Conservation (phyloP, 352 stramenopile genomes). For the Pythium aphanidermatum region DNA sequence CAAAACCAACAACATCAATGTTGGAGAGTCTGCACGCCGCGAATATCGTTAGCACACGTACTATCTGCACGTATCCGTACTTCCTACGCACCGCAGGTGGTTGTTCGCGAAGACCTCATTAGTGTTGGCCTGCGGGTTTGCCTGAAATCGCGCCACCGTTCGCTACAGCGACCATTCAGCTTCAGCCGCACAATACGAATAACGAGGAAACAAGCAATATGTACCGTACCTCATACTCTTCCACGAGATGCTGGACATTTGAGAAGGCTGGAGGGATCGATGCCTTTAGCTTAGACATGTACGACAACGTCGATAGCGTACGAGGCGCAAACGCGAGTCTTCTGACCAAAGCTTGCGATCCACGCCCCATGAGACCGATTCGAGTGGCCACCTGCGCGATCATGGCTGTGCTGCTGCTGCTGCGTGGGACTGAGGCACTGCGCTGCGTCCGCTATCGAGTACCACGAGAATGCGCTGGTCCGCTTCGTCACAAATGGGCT, state of each 20-base stretch:
- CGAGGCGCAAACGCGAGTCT: not conserved
- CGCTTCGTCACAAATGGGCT: no score
- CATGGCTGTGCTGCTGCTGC: no score
- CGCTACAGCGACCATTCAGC: slow-evolving; percentile 17
- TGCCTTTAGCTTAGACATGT: slow-evolving; percentile 42
- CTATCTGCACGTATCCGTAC: not conserved
- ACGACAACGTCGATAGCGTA: slow-evolving; percentile 30
- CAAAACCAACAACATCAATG: slow-evolving; percentile 71
- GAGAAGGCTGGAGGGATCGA: slow-evolving; percentile 36
- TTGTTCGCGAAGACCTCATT: slow-evolving; percentile 77
- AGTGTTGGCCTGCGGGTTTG: slow-evolving; percentile 29
- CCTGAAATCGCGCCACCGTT: slow-evolving; percentile 33
- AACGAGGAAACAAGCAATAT: not conserved
- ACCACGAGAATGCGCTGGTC: no score
- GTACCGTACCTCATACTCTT: slow-evolving; percentile 35
- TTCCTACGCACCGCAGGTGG: slow-evolving; percentile 36
- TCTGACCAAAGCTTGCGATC: no score
- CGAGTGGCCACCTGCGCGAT: no score
- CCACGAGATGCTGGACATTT: slow-evolving; percentile 36
- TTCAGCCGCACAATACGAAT: not conserved
- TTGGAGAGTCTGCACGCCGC: slow-evolving; percentile 41
- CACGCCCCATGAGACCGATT: no score
- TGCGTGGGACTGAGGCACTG: no score
- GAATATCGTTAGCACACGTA: no score
- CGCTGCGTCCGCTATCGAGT: no score